Conservation (phyloP, 2,329 filamentous ascomycete genomes). For the Monilinia aucupariae region DNA sequence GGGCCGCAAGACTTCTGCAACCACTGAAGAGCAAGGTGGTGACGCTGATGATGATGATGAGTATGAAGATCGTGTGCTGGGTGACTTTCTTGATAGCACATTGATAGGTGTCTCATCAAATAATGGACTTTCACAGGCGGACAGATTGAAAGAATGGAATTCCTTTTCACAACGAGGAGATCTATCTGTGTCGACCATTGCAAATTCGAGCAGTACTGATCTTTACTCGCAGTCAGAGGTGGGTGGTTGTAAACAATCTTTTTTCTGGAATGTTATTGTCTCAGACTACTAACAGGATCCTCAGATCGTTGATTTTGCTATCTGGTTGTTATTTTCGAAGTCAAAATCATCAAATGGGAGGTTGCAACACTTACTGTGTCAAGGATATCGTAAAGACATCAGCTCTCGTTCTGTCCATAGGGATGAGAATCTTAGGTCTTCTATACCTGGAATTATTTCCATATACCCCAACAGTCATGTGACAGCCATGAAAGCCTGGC, state of each 20-base stretch:
- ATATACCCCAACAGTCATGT: conserved; percentile 66
- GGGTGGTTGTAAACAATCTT: conserved; percentile 28
- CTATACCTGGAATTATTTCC: conserved; percentile 61
- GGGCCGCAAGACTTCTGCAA: conserved; percentile 17
- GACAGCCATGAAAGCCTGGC: conserved; percentile 57
- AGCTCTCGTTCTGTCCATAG: conserved; percentile 22
- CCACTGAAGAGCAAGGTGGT: neutral
- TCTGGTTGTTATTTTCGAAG: conserved; percentile 71
- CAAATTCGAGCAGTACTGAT: conserved; percentile 39
- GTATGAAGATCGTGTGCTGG: conserved; percentile 17
- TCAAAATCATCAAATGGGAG: conserved; percentile 43
- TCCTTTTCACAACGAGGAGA: conserved; percentile 61
- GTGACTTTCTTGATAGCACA: conserved; percentile 32
- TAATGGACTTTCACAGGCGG: conserved; percentile 29
- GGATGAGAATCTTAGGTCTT: conserved; percentile 36
- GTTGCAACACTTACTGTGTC: conserved; percentile 72
- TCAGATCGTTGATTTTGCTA: conserved; percentile 69
- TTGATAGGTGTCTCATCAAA: conserved; percentile 30
- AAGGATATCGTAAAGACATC: conserved; percentile 63
- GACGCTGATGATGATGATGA: neutral
- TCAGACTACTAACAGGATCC: conserved; percentile 7
- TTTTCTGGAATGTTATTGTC: conserved; percentile 16
- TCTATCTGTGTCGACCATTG: conserved; percentile 49
- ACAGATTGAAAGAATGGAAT: conserved; percentile 51
- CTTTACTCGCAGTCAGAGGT: conserved; percentile 61